Evolutionary conservation across 495 filamentous ascomycete genomes (phyloP).

Genomic region (Podospora pseudoanserina): DNA sequence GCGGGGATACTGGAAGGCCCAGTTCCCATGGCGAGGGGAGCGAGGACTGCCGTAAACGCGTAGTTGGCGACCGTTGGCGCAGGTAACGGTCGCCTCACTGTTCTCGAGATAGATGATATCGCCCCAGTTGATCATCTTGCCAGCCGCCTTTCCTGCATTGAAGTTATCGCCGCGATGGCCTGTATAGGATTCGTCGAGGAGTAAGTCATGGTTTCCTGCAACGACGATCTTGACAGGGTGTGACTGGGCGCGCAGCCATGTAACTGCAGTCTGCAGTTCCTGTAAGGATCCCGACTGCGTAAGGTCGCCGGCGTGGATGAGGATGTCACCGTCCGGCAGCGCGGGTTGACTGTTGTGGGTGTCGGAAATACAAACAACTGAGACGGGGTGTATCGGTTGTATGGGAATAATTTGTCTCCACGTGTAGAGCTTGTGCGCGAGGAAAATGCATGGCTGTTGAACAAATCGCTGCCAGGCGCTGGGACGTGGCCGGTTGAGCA

Average conservation of each 20-base stretch:
- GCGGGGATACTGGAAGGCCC: conserved; percentile 30
- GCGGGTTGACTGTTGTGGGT: conserved; percentile 66
- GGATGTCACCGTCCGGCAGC: conserved; percentile 72
- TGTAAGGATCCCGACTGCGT: conserved; percentile 68
- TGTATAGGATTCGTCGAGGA: conserved; percentile 23
- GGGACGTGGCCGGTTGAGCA: conserved; percentile 16
- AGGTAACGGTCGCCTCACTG: conserved; percentile 25
- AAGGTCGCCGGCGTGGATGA: conserved; percentile 89
- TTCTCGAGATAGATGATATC: conserved; percentile 49
- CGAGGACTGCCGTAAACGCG: conserved; percentile 42
- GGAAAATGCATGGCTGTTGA: conserved; percentile 14
- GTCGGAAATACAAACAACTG: conserved; percentile 79
- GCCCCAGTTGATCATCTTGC: conserved; percentile 33
- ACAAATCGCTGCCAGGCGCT: conserved; percentile 17
- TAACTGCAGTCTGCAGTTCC: conserved; percentile 63
- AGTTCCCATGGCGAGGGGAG: conserved; percentile 31
- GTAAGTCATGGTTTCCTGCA: conserved; percentile 56
- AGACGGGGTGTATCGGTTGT: conserved; percentile 8
- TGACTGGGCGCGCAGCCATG: conserved; percentile 66
- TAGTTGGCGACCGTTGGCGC: conserved; percentile 34
- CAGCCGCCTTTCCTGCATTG: neutral
- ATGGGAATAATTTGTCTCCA: conserved; percentile 5
- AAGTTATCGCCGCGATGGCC: neutral
- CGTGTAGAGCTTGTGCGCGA: conserved; percentile 19
- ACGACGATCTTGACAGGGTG: conserved; percentile 71